Evolutionary conservation across 352 stramenopile species (phyloP), one percentile per base, ranked within the genome.

Genomic region (Pythium brachiatum): DNA sequence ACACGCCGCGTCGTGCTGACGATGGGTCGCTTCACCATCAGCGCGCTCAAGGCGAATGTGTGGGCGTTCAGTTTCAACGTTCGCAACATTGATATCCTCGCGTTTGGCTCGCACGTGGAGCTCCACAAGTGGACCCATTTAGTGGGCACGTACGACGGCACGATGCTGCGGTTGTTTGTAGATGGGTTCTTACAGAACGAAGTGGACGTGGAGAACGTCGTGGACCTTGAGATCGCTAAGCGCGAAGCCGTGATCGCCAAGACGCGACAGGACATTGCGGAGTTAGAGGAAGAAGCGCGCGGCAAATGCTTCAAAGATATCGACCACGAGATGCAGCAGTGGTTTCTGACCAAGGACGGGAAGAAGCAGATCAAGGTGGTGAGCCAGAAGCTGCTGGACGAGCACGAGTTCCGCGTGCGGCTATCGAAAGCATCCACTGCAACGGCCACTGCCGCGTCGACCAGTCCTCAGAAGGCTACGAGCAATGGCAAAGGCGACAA

Each of bases 131-230:
- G 92, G 91, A 89, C 81, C 25, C 80, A 97, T 67, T 57, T 98
- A 13, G 83, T 91, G 3, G 88, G 81, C 2, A 96, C 86, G 27
- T 97, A 89, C 57, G 90, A 97, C 53, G 91, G 92, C 4, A 95
- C 86, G 20, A 83, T 90, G 31, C 39, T 95, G 36, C 71, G 83
- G 13, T 70, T 97, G 13, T 97, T 87, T 59, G 84, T 97, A 13
- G 73, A 97, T 63, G 78, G 82, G 0, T 79, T 78, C 21, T 56
- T 92, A 0, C 74, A 88, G 27, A 85, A 76, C 34, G 85, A 94
- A 61, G 74, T 94, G 2, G 81, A 92, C 52, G 78, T 88, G 20
- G 81, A 87, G 11, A 84, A 53, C 21, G 73, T 96, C 7, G 75
- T 96, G n/a, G 78, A 86, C 46, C 23, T 75, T 20, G 81, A 90